Base-by-base conservation (phyloP, 2,329 filamentous ascomycete species). In the Lachnellula cervina region DNA sequence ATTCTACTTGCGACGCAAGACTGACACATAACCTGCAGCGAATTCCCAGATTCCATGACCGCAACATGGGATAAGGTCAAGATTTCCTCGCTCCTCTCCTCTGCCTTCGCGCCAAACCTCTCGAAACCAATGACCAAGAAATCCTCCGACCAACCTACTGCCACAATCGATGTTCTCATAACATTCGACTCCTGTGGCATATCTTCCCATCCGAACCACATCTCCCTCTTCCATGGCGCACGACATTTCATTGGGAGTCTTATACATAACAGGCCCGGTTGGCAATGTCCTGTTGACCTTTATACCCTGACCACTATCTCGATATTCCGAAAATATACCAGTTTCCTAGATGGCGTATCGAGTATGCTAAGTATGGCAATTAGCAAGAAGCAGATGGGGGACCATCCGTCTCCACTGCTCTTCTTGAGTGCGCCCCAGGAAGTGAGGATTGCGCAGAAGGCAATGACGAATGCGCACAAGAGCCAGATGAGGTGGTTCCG, bases 401-500 rank as follows among this genome's bases (percentile, higher is more conserved):
- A 82, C 40, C 78, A 80, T 52, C 83, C 86, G 0, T 73, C 70
- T 2, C 79, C 80, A 1, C 71, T 96, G 51, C 69, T 96, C 37
- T 91, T 87, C 67, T 77, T 93, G 58, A 95, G 81, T 72, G 80
- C 81, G 8, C 77, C 90, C 16, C 69, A 73, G 4, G 78, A 80
- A 54, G 83, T 87, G 61, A 77, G 86, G 60, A 81, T 79, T 32
- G 93, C 90, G 7, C 87, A 92, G 75, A 80, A 76, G 53, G 92
- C 94, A 34, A 99, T 99, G 94, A 91, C 89, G 1, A 79, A 81
- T 53, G 93, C 89, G 28, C 94, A 99, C 76, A 79, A 84, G 74
- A 97, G 91, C 72, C 94, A 99, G 79, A 99, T 99, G 94, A 83
- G 89, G 38, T 99, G 94, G 94, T 99, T 97, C 70, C 83, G 94